Percentiles rank a stretch among this genome's conserved stretches.
These are phyloP conservation scores for Musa beccarii DNA, from an alignment of 176 grass and related monocot species.

Conservation along the genomic window DNA sequence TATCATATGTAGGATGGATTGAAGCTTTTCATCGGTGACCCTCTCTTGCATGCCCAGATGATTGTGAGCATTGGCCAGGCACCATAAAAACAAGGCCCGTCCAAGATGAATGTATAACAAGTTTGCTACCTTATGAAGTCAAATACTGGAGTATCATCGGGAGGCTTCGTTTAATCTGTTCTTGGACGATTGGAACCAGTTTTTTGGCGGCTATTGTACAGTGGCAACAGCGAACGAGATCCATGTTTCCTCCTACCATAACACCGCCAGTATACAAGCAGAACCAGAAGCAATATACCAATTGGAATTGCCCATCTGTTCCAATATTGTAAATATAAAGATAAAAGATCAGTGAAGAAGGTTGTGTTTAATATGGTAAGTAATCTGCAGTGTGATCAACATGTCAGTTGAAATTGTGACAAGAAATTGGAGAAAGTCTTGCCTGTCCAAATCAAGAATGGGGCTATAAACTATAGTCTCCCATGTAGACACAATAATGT, in stretches of 20 bases:
- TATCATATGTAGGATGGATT: neutral
- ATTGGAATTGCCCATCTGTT: slow-evolving; percentile 85
- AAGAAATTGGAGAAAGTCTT: neutral
- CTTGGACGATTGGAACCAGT: slow-evolving; percentile 36
- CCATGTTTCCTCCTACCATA: slow-evolving; percentile 55
- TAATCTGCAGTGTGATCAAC: neutral
- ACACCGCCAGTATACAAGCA: slow-evolving; percentile 66
- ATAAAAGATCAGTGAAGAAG: slow-evolving; percentile 4
- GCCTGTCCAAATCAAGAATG: slow-evolving; percentile 88
- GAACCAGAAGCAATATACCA: slow-evolving; percentile 21
- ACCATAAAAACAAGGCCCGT: slow-evolving; percentile 46
- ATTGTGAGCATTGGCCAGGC: slow-evolving; percentile 24
- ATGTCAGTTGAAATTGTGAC: neutral
- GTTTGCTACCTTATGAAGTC: neutral
- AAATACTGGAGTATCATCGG: neutral
- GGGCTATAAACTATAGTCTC: slow-evolving; percentile 80
- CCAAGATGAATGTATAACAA: slow-evolving; percentile 12
- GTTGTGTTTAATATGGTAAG: neutral
- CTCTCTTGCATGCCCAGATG: slow-evolving; percentile 17
- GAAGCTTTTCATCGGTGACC: neutral
- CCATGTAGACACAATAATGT: slow-evolving; percentile 65
- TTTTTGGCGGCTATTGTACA: slow-evolving; percentile 48
- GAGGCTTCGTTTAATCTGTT: slow-evolving; percentile 45
- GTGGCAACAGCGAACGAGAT: slow-evolving; percentile 40
- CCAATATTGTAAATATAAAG: slow-evolving; percentile 4